Evolutionary conservation across 2,329 filamentous ascomycete genomes (phyloP).

Genomic region (Penicillium olsonii): DNA sequence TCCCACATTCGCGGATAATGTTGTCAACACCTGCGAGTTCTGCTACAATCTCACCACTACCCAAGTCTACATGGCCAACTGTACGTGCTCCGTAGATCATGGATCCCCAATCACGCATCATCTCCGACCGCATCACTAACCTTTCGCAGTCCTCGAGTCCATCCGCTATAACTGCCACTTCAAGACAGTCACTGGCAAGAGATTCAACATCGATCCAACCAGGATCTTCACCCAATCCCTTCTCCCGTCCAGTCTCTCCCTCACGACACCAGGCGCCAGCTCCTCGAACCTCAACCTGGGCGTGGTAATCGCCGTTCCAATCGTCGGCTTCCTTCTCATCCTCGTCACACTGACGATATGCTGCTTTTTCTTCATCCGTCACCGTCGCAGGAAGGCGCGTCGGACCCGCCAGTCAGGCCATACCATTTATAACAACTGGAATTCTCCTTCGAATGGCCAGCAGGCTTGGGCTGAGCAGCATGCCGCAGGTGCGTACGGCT

Average conservation of each 20-base stretch:
- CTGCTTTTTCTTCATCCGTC: conserved; percentile 47
- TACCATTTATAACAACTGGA: conserved; percentile 38
- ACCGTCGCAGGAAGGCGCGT: conserved; percentile 40
- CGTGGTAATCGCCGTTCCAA: conserved; percentile 46
- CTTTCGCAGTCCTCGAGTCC: conserved; percentile 44
- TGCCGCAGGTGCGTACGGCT: conserved; percentile 12
- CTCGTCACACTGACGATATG: conserved; percentile 33
- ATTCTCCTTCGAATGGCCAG: conserved; percentile 34
- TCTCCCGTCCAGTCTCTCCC: conserved; percentile 36
- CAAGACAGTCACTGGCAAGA: conserved; percentile 32
- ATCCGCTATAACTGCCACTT: conserved; percentile 49
- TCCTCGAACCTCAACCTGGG: conserved; percentile 34
- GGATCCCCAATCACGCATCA: no score
- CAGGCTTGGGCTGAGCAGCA: conserved; percentile 13
- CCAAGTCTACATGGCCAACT: conserved; percentile 47
- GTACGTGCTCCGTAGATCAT: conserved; percentile 38
- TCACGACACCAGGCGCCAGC: conserved; percentile 16
- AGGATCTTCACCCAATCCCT: conserved; percentile 45
- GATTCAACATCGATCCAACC: conserved; percentile 43
- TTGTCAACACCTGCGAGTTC: conserved; percentile 43
- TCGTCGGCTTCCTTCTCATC: conserved; percentile 45
- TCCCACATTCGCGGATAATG: conserved; percentile 42
- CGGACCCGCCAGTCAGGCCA: conserved; percentile 25
- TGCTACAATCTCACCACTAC: conserved; percentile 47
- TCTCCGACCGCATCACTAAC: conserved; percentile 8